Evolutionary conservation across 2,329 filamentous ascomycete species (phyloP), one percentile per base, ranked within the genome.

Genomic region (Periconia sp.): DNA sequence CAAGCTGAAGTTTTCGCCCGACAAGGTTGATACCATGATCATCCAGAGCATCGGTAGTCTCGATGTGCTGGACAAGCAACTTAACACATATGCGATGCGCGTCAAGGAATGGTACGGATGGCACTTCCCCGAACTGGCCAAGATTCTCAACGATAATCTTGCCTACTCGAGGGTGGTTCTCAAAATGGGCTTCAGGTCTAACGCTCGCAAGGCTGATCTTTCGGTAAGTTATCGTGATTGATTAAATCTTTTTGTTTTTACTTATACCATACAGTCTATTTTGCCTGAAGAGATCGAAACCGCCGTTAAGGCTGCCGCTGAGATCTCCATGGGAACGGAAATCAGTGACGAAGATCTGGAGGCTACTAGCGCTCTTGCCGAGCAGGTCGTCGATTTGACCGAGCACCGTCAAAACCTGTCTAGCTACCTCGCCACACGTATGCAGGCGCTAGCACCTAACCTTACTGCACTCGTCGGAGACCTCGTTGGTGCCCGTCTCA

Each of bases 21-120:
- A 99, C 73, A 99, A 99, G 83, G 93, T 99, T 64, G 94, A 99
- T 74, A 94, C 94, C 48, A 99, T 99, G 94, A 96, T 99, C 71
- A 92, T 99, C 54, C 94, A 99, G 79, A 92, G 43, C n/a, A 94
- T 99, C 72, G 67, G 85, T 35, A 64, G 97, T 48, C 83, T 99
- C 45, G 94, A 99, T 73, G 94, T 99, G 61, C 81, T 99, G 57
- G 94, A 99, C 81, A 99, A 99, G 83, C 94, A 99, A 78, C 82
- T 99, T 60, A 99, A 99, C 81, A 94, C 91, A 66, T 97, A 97
- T 73, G 93, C 94, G 61, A 99, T 99, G 94, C 85, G 94, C 75
- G 92, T 97, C 58, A 97, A 97, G 86, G 94, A 99, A 77, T 99
- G 94, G 94, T 99, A 99, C 74, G 94, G 94, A 69, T 99, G 94